Conservation (phyloP, 176 grass and related monocot genomes). For the sorghum (Sorghum bicolor) region Sorghum_bicolor_NCBIv3 NC_012871.2:4920001-4920500, state of each 20-base stretch:
- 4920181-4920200: background rate
- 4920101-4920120: constrained; percentile 4
- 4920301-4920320: constrained; percentile 25
- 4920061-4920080: background rate
- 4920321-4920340: constrained; percentile 9
- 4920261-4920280: constrained; percentile 11
- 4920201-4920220: constrained; percentile 1
- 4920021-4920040: background rate
- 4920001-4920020: background rate
- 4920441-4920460: background rate
- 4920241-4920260: constrained; percentile 16
- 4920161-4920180: background rate
- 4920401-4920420: background rate
- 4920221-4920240: constrained; percentile 26
- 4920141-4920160: constrained; percentile 19
- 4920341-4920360: background rate
- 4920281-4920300: constrained; percentile 13
- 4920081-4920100: background rate
- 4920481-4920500: constrained; percentile 13
- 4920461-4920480: background rate
- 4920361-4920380: constrained; percentile 14
- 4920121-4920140: constrained; percentile 35
- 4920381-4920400: constrained; percentile 17
- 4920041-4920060: background rate
- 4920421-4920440: constrained; percentile 18